Evolutionary conservation across 2,329 filamentous ascomycete genomes (phyloP).

Genomic region (Cladosporium austrohemisphaericum): DNA sequence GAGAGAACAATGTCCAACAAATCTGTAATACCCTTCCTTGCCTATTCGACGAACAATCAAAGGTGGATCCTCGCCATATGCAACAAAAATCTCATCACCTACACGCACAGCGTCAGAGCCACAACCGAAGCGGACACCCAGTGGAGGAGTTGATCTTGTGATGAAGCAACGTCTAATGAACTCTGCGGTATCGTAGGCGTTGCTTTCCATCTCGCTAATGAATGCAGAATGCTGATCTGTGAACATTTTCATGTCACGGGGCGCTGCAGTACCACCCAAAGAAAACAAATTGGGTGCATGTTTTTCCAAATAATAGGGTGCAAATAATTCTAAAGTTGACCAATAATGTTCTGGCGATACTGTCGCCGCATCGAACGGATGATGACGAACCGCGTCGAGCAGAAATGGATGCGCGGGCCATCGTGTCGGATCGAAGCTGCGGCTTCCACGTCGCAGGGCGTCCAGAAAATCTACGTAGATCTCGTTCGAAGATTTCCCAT

Average conservation of each 20-base stretch:
- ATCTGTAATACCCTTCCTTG: neutral
- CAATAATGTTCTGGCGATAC: neutral
- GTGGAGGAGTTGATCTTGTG: neutral
- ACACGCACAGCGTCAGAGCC: neutral
- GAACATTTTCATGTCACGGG: neutral
- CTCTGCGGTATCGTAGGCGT: neutral
- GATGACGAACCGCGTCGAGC: no score
- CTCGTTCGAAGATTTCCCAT: neutral
- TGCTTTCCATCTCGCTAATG: neutral
- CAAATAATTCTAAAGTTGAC: neutral
- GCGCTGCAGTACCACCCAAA: neutral
- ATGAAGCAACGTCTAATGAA: neutral
- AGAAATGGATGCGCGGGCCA: neutral
- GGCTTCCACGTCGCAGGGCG: neutral
- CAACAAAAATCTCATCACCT: neutral
- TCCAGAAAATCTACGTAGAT: neutral
- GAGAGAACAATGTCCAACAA: neutral
- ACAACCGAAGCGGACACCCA: neutral
- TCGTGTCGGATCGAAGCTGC: neutral
- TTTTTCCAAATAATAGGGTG: neutral
- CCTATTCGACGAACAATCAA: neutral
- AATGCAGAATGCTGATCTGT: neutral
- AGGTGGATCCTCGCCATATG: neutral
- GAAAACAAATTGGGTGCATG: neutral
- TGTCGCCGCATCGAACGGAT: no score